Conservation (phyloP, 129 eudicot species). For the Chrysanthemum seticuspe region DNA sequence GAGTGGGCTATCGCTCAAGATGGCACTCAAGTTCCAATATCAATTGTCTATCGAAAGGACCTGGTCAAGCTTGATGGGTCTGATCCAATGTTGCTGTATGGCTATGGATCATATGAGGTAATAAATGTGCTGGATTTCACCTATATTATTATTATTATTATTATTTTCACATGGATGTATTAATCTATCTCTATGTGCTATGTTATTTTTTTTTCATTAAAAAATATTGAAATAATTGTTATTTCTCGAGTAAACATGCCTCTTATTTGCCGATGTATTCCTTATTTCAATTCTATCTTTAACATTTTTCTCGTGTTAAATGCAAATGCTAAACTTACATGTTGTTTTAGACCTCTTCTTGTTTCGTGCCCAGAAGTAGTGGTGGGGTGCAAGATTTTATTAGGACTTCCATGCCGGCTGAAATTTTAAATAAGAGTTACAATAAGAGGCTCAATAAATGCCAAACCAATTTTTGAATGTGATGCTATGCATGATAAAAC, state of each 20-base stretch:
- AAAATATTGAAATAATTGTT: neutral
- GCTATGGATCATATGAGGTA: conserved; percentile 99
- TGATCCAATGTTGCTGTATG: conserved; percentile 78
- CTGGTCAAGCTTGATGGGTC: conserved; percentile 91
- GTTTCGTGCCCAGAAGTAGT: neutral
- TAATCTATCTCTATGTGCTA: neutral
- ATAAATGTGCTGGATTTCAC: conserved; percentile 17
- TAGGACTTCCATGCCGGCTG: neutral
- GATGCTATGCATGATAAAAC: neutral
- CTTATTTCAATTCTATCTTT: neutral
- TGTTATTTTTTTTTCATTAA: neutral
- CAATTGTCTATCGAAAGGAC: conserved; percentile 70
- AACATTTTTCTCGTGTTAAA: neutral
- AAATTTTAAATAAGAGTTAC: neutral
- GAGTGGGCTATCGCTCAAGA: conserved; percentile 89
- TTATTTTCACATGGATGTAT: neutral
- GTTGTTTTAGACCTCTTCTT: neutral
- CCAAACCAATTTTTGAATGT: neutral
- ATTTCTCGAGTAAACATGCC: neutral
- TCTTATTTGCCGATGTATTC: conserved; percentile 9
- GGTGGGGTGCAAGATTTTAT: neutral
- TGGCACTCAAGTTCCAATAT: conserved; percentile 88
- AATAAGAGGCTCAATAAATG: neutral
- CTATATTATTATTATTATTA: neutral
- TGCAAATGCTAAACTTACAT: conserved; percentile 9